Percentiles rank a stretch among this genome's conserved stretches.
phyloP scores from a whole-genome alignment of 108 stramenopile species.

The Cyclotella distinguenda region DNA sequence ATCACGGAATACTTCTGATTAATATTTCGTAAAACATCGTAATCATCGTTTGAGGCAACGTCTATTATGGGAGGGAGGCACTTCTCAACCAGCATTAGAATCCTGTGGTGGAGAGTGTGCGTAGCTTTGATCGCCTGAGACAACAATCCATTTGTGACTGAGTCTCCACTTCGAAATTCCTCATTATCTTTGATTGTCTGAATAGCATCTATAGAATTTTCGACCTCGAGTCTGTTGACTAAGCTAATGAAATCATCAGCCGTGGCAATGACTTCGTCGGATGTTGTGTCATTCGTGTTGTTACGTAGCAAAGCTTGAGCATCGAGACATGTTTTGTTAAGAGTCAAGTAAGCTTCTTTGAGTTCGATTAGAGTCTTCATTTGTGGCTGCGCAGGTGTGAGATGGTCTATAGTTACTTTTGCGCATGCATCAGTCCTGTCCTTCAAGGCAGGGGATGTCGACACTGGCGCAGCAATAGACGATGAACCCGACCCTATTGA shows the following conservation, averaged over 20 bases:
- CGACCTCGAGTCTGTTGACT: constrained; percentile 23
- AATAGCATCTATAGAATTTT: constrained; percentile 14
- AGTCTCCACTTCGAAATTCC: background rate
- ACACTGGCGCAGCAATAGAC: background rate
- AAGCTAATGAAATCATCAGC: constrained; percentile 30
- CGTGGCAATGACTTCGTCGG: constrained; percentile 28
- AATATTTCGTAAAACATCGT: too few species aligned
- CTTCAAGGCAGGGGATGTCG: background rate
- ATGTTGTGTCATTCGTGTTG: background rate
- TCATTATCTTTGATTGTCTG: constrained; percentile 11
- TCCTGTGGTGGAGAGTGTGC: constrained; percentile 22
- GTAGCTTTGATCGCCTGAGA: constrained; percentile 11
- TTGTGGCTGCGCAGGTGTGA: background rate
- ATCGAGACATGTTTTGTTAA: constrained; percentile 8
- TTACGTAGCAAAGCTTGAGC: background rate
- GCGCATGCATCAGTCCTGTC: background rate
- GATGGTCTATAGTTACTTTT: constrained; percentile 1
- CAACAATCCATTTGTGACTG: background rate
- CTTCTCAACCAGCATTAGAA: constrained; percentile 20
- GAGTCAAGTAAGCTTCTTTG: constrained; percentile 5
- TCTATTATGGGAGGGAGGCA: constrained; percentile 23
- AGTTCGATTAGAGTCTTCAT: background rate
- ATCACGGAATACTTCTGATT: constrained; percentile 13
- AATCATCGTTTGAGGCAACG: too few species aligned
- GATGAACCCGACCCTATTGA: background rate